Percentiles rank a stretch among this genome's conserved stretches.
phyloP scores from a whole-genome alignment of 148 eudicot species.

The Spergularia marina region DNA sequence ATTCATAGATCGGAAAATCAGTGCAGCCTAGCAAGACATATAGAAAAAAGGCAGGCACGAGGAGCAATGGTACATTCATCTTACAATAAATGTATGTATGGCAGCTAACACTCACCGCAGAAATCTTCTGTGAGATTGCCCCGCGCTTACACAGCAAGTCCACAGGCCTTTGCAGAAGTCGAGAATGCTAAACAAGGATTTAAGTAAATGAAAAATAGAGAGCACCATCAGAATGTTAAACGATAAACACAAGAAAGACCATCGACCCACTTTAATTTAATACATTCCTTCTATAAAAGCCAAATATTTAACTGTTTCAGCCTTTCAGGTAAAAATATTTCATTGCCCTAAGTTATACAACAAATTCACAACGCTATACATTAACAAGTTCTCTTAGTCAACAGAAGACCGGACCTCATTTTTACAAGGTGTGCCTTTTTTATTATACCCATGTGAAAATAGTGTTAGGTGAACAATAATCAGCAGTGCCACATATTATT shows the following conservation, averaged over 20 bases:
- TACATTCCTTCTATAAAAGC: background rate
- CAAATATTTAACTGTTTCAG: background rate
- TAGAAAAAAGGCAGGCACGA: conserved; percentile 1
- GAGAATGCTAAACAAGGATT: conserved; percentile 57
- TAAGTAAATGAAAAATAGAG: background rate
- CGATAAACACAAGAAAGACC: background rate
- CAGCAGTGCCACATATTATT: background rate
- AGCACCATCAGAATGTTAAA: conserved; percentile 14
- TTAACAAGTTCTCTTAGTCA: background rate
- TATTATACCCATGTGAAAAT: background rate
- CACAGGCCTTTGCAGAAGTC: conserved; percentile 76
- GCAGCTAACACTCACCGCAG: conserved; percentile 55
- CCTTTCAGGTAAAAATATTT: background rate
- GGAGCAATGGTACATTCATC: background rate
- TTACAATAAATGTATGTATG: background rate
- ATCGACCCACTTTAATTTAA: background rate
- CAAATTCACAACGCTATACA: background rate
- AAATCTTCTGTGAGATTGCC: conserved; percentile 51
- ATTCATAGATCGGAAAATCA: conserved; percentile 1
- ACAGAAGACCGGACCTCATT: background rate
- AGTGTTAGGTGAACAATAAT: background rate
- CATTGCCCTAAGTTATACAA: background rate
- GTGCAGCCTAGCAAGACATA: background rate
- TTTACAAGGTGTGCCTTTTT: background rate
- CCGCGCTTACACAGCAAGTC: conserved; percentile 69